Evolutionary conservation across 192 early-diverging fungal genomes (phyloP).

Genomic region (Chytriomyces sp.): DNA sequence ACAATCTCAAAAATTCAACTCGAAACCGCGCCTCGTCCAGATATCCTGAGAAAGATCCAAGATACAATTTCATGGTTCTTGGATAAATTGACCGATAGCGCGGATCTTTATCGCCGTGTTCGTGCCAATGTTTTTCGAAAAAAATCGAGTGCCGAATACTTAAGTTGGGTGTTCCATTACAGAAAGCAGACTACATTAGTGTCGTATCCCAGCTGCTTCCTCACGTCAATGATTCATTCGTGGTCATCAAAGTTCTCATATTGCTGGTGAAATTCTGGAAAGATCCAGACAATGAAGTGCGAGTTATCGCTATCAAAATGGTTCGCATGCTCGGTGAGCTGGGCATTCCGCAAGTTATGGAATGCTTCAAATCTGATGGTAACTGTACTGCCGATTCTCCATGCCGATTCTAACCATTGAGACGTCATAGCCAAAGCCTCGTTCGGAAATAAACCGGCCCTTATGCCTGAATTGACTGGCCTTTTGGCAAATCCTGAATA

Average conservation of each 20-base stretch:
- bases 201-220: slow-evolving; percentile 45
- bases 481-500: slow-evolving; percentile 55
- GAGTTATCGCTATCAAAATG: slow-evolving; percentile 54
- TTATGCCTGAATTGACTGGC: slow-evolving; percentile 54
- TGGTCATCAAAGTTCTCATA: slow-evolving; percentile 38
- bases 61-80: slow-evolving; percentile 29
- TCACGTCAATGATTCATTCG: slow-evolving; percentile 19
- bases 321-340: slow-evolving; percentile 51
- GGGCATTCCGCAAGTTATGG: slow-evolving; percentile 48
- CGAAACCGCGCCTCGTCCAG: slow-evolving; percentile 27
- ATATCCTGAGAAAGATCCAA: slow-evolving; percentile 24
- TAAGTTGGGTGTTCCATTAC: background rate
- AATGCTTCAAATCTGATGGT: slow-evolving; percentile 42
- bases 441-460: too few species aligned
- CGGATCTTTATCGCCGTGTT: slow-evolving; percentile 46
- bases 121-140: background rate
- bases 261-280: slow-evolving; percentile 52
- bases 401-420: background rate
- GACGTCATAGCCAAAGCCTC: background rate
- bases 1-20: slow-evolving; percentile 45
- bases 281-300: slow-evolving; percentile 58
- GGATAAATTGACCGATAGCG: slow-evolving; percentile 29
- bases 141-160: background rate
- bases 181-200: slow-evolving; percentile 58
- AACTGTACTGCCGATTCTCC: background rate